Evolutionary conservation across 345 rosid species (phyloP).

Genomic region (Salix arbutifolia): DNA sequence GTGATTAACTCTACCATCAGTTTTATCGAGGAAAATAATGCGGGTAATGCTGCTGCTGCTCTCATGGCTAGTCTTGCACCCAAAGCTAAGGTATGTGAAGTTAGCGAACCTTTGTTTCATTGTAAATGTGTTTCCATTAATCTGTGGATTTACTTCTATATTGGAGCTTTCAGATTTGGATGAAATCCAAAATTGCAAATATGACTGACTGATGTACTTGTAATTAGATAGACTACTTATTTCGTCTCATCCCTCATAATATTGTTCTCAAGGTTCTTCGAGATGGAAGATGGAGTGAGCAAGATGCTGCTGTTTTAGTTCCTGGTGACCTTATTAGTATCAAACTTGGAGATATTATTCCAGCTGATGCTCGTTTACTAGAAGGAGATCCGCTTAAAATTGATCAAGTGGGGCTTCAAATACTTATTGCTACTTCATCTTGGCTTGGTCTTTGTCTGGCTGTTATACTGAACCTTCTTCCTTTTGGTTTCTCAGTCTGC

Average conservation of each 20-base stretch:
- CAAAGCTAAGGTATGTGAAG: slow-evolving; percentile 68
- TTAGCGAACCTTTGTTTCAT: not conserved
- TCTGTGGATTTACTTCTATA: not conserved
- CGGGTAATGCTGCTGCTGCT: slow-evolving; percentile 98
- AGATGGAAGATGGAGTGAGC: slow-evolving; percentile 94
- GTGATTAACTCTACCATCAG: slow-evolving; percentile 93
- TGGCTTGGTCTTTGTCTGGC: slow-evolving; percentile 8
- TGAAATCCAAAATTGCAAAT: not conserved
- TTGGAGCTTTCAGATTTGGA: not conserved
- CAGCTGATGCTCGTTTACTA: slow-evolving; percentile 95
- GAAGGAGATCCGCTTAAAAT: slow-evolving; percentile 96
- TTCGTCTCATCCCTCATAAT: slow-evolving; percentile 1
- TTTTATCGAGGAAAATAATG: slow-evolving; percentile 94
- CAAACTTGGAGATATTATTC: slow-evolving; percentile 92
- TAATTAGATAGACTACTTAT: not conserved
- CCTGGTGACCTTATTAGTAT: slow-evolving; percentile 90
- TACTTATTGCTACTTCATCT: not conserved
- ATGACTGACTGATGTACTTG: not conserved
- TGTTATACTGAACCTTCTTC: slow-evolving; percentile 7
- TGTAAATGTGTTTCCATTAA: not conserved
- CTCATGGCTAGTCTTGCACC: slow-evolving; percentile 98
- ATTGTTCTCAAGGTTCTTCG: slow-evolving; percentile 67
- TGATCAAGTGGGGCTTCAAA: slow-evolving; percentile 62
- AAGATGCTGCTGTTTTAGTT: slow-evolving; percentile 82
- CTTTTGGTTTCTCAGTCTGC: slow-evolving; percentile 61